Percentiles rank a stretch among this genome's conserved stretches.
These are phyloP conservation scores for Penicillium macrosclerotiorum DNA, from an alignment of 495 filamentous ascomycete genomes.

Conservation along the genomic window DNA sequence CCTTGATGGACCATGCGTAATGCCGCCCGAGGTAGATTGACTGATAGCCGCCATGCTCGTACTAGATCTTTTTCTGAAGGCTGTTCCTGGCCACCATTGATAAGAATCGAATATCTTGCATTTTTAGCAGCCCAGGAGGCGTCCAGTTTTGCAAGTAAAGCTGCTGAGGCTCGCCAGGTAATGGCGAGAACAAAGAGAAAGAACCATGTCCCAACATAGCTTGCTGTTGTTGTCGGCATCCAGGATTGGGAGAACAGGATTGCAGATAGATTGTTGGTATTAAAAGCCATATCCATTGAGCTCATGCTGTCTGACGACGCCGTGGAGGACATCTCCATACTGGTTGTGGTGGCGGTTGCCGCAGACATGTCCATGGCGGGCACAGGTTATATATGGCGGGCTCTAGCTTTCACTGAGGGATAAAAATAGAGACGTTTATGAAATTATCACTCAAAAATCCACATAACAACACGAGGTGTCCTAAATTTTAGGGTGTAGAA, in stretches of 20 bases:
- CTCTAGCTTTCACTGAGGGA: not conserved
- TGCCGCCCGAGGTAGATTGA: slow-evolving; percentile 1
- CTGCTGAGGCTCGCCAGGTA: not conserved
- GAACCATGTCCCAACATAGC: not conserved
- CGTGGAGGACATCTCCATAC: not conserved
- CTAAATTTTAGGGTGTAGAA: no score
- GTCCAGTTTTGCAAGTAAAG: not conserved
- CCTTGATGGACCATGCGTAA: not conserved
- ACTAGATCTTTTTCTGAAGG: not conserved
- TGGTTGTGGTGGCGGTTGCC: not conserved
- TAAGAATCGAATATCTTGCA: not conserved
- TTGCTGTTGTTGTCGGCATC: not conserved
- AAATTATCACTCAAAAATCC: not conserved
- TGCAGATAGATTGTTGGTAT: not conserved
- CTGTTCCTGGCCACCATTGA: slow-evolving; percentile 1
- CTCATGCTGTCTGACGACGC: not conserved
- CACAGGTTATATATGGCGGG: not conserved
- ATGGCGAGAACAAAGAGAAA: not conserved
- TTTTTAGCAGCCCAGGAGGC: not conserved
- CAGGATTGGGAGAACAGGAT: not conserved
- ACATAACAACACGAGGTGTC: no score
- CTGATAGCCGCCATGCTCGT: not conserved
- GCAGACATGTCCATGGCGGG: slow-evolving; percentile 1
- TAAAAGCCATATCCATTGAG: slow-evolving; percentile 1
- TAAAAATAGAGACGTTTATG: not conserved